Conservation (phyloP, 2,329 filamentous ascomycete species). For the Diaporthe eres region DNA sequence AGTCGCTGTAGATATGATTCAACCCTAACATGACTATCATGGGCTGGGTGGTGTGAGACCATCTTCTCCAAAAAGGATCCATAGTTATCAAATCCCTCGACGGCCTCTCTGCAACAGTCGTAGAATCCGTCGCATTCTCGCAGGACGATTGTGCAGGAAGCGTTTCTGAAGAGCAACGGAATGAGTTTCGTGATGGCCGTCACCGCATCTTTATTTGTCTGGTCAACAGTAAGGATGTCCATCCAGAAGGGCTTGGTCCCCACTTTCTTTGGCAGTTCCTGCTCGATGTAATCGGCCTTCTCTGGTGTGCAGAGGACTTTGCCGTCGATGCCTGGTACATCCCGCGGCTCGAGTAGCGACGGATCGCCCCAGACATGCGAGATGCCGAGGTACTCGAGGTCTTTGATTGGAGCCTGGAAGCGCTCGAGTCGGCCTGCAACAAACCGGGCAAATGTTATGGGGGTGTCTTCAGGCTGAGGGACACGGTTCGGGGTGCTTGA, state of each 20-base stretch:
- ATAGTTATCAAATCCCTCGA: not conserved
- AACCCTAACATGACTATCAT: not conserved
- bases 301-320: not conserved
- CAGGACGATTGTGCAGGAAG: not conserved
- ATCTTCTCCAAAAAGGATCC: not conserved
- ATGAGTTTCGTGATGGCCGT: not conserved
- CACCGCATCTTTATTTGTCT: not conserved
- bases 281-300: not conserved
- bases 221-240: not conserved
- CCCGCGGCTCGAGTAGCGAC: not conserved
- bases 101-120: not conserved
- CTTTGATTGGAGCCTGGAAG: not conserved
- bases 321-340: not conserved
- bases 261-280: not conserved
- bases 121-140: not conserved
- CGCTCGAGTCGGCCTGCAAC: not conserved
- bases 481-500: not conserved
- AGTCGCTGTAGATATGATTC: not conserved
- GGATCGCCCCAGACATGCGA: not conserved
- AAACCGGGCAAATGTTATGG: not conserved
- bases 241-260: not conserved
- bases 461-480: not conserved
- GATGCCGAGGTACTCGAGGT: not conserved
- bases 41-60: not conserved
- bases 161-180: not conserved